phyloP scores from a whole-genome alignment of 345 rosid species.

The Murraya koenigii region DNA sequence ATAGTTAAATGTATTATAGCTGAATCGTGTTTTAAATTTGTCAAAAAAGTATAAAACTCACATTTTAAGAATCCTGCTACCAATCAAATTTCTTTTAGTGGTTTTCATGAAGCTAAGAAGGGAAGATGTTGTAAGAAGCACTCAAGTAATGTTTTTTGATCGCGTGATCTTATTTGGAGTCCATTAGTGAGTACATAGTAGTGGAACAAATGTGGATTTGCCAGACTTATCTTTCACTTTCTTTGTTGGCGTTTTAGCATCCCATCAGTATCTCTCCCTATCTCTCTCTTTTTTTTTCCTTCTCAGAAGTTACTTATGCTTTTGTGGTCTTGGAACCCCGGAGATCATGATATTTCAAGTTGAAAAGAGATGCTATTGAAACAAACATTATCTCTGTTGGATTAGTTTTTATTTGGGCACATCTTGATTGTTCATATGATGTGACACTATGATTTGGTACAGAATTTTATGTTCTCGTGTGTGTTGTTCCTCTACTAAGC shows the following conservation, averaged over 20 bases:
- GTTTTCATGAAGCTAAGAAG: neutral
- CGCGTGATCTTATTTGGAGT: neutral
- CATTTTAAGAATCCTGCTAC: neutral
- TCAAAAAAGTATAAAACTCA: neutral
- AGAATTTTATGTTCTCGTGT: neutral
- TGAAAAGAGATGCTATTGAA: neutral
- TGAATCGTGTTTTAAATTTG: neutral
- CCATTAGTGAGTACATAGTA: neutral
- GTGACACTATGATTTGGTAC: neutral
- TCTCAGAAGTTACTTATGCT: neutral
- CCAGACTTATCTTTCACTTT: neutral
- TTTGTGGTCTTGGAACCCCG: neutral
- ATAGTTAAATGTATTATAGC: neutral
- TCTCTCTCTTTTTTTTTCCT: neutral
- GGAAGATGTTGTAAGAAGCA: neutral
- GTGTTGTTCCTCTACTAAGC: neutral
- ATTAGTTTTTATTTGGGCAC: neutral
- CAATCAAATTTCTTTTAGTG: neutral
- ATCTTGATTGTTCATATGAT: neutral
- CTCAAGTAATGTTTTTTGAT: neutral
- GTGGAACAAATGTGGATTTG: neutral
- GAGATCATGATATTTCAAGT: neutral
- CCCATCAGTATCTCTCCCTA: neutral
- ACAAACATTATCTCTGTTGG: neutral
- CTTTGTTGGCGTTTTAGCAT: neutral